Evolutionary conservation across 140 eudicot genomes (phyloP).

Genomic region (Senecio squalidus): DNA sequence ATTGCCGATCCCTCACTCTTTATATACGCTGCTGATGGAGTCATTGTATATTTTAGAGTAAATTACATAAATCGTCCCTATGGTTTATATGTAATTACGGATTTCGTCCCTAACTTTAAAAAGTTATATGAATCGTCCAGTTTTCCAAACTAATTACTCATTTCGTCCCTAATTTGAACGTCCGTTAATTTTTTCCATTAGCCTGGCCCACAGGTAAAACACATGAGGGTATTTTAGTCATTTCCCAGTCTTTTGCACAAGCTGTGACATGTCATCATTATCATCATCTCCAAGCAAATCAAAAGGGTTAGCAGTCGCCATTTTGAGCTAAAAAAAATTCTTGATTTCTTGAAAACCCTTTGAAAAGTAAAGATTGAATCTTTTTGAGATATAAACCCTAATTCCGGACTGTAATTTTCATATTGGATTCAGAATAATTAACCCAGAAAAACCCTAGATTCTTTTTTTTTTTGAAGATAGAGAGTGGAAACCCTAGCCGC

Average conservation of each 20-base stretch:
- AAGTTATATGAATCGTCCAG: too few species aligned
- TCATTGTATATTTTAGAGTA: too few species aligned
- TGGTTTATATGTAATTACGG: too few species aligned
- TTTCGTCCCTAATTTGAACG: too few species aligned
- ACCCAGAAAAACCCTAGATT: conserved; percentile 19
- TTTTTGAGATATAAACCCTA: conserved; percentile 4
- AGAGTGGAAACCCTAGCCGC: too few species aligned
- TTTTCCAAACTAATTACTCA: too few species aligned
- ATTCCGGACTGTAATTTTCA: conserved; percentile 13
- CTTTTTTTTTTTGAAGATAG: conserved; percentile 10
- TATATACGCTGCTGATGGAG: background rate
- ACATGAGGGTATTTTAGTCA: too few species aligned
- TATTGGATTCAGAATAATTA: conserved; percentile 9
- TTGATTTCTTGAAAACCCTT: conserved; percentile 13
- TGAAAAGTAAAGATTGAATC: conserved; percentile 13
- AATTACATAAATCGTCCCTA: too few species aligned
- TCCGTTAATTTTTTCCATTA: too few species aligned
- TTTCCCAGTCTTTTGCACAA: conserved; percentile 53
- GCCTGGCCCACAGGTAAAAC: too few species aligned
- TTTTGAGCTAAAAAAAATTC: conserved; percentile 9
- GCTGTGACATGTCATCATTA: conserved; percentile 67
- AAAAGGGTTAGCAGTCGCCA: conserved; percentile 85
- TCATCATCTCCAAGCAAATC: conserved; percentile 93
- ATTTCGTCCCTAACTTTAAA: too few species aligned
- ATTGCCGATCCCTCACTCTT: background rate